phyloP scores from a whole-genome alignment of 768 basidiomycete species.

The Suillus subaureus region DNA sequence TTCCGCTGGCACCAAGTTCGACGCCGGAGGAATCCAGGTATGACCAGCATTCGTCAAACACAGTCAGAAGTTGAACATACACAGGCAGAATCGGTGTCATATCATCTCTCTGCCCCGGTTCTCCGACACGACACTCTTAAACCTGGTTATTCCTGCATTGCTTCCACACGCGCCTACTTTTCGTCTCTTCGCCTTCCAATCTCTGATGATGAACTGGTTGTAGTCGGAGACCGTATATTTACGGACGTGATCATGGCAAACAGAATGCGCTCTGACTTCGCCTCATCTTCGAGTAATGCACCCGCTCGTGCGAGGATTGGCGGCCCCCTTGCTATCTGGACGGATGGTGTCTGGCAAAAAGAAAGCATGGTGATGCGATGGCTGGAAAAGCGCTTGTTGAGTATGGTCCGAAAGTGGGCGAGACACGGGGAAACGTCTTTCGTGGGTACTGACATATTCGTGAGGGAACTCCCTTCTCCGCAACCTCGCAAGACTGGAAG shows the following conservation, averaged over 20 bases:
- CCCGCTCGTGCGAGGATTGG: not conserved
- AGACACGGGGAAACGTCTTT: not conserved
- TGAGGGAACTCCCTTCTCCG: not conserved
- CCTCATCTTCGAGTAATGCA: slow-evolving; percentile 10
- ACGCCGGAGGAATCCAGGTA: slow-evolving; percentile 81
- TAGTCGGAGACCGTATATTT: slow-evolving; percentile 91
- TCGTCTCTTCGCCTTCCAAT: slow-evolving; percentile 57
- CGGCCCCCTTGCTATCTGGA: slow-evolving; percentile 72
- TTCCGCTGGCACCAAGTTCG: slow-evolving; percentile 83
- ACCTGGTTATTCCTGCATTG: slow-evolving; percentile 78
- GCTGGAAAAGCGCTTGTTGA: slow-evolving; percentile 55
- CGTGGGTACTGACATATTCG: not conserved
- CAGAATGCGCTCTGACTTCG: slow-evolving; percentile 50
- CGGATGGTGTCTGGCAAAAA: slow-evolving; percentile 66
- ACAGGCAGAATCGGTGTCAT: slow-evolving; percentile 85
- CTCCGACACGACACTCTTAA: slow-evolving; percentile 77
- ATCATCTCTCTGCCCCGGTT: slow-evolving; percentile 80
- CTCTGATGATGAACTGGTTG: slow-evolving; percentile 63
- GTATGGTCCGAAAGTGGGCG: slow-evolving; percentile 44
- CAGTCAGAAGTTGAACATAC: not conserved
- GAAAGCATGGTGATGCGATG: slow-evolving; percentile 66
- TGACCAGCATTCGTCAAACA: slow-evolving; percentile 24
- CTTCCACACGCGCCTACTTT: slow-evolving; percentile 76
- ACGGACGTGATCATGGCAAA: slow-evolving; percentile 90
- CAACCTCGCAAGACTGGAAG: not conserved